Conservation (phyloP, 768 basidiomycete species). For the Phanerodontia chrysosporium region DNA sequence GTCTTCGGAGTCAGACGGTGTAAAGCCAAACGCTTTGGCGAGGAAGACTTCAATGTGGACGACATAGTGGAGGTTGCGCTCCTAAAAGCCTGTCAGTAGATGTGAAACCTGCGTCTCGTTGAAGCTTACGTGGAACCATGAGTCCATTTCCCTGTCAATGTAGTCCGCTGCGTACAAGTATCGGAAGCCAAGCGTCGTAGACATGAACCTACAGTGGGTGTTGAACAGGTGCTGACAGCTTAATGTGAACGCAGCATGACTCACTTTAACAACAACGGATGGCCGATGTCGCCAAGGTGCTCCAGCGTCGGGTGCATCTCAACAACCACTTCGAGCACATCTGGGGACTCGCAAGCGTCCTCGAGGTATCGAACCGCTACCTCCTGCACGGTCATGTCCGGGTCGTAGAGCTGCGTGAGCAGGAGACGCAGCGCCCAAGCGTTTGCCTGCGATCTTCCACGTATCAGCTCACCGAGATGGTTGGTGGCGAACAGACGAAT, state of each 20-base stretch:
- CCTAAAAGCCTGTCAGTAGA: conserved; percentile 42
- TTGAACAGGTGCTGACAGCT: not conserved
- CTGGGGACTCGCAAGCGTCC: conserved; percentile 82
- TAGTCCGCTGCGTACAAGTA: conserved; percentile 91
- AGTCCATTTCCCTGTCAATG: conserved; percentile 92
- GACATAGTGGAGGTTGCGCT: conserved; percentile 90
- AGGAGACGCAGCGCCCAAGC: conserved; percentile 90
- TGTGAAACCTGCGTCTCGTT: not conserved
- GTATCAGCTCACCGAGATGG: conserved; percentile 80
- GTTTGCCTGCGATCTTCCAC: conserved; percentile 51
- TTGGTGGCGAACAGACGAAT: conserved; percentile 86
- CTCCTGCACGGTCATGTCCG: conserved; percentile 84
- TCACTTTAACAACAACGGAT: conserved; percentile 82
- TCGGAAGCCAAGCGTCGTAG: conserved; percentile 86
- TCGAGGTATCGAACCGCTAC: conserved; percentile 86
- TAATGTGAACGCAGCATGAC: conserved; percentile 21
- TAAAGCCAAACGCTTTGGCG: conserved; percentile 64
- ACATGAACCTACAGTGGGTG: conserved; percentile 70
- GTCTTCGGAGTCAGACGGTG: conserved; percentile 45
- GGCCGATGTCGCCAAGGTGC: conserved; percentile 90
- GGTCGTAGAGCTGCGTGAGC: conserved; percentile 94
- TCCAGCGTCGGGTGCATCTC: conserved; percentile 94
- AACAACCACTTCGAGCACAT: conserved; percentile 84
- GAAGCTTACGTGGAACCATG: conserved; percentile 98
- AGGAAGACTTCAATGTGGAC: conserved; percentile 93